Evolutionary conservation across 352 stramenopile species (phyloP).

Genomic region (Aphanomyces euteiches): DNA sequence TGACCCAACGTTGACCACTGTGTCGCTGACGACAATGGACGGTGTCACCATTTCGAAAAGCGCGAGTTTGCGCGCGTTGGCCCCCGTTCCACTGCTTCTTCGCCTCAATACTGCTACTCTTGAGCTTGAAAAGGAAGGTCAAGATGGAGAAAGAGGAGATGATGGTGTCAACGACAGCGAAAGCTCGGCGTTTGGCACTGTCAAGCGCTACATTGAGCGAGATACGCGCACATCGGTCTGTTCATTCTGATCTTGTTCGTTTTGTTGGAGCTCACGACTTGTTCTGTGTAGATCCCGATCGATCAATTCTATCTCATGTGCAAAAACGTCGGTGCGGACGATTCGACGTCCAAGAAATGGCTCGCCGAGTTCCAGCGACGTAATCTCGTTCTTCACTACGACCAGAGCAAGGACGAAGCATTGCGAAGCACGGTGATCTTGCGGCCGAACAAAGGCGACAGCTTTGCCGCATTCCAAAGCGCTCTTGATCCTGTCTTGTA

Average conservation of each 20-base stretch:
- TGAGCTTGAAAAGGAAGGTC: conserved; percentile 46
- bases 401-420: conserved; percentile 59
- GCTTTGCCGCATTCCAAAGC: conserved; percentile 59
- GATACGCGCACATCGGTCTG: conserved; percentile 53
- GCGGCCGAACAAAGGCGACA: conserved; percentile 67
- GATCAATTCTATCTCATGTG: conserved; percentile 71
- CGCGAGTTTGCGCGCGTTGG: conserved; percentile 57
- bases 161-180: conserved; percentile 40
- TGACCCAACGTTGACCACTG: conserved; percentile 25
- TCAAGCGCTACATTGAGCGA: conserved; percentile 61
- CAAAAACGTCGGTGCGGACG: conserved; percentile 59
- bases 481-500: conserved; percentile 73
- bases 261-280: not conserved
- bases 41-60: conserved; percentile 65
- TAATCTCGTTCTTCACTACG: conserved; percentile 72
- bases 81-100: conserved; percentile 62
- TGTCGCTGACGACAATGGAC: conserved; percentile 45
- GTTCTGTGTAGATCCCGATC: conserved; percentile 50
- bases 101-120: conserved; percentile 65
- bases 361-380: conserved; percentile 67
- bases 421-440: conserved; percentile 67
- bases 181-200: conserved; percentile 56
- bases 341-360: conserved; percentile 72
- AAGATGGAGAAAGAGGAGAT: not conserved
- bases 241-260: conserved; percentile 7